A percentile compares a stretch with the other conserved stretches of the same genome.
phyloP scores from a whole-genome alignment of 2,329 filamentous ascomycete species.

The Talaromyces sp. region DNA sequence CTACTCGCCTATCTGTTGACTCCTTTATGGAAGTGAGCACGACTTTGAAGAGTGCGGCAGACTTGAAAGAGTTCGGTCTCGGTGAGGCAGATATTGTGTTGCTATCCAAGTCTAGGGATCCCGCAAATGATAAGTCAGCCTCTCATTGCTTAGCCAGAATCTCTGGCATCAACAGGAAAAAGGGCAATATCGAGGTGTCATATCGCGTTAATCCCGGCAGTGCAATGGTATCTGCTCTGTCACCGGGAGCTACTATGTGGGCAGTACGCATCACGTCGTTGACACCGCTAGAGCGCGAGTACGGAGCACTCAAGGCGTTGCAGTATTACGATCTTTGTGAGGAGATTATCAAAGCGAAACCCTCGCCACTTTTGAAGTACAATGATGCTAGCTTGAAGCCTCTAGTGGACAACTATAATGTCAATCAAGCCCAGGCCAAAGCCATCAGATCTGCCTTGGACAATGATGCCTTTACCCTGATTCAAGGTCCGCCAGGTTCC shows the following conservation, averaged over 20 bases:
- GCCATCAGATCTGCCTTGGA: constrained; percentile 89
- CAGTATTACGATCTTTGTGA: constrained; percentile 96
- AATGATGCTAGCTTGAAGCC: constrained; percentile 68
- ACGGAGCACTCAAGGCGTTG: constrained; percentile 82
- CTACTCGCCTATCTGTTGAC: constrained; percentile 86
- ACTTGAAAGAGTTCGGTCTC: constrained; percentile 70
- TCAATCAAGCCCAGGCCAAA: constrained; percentile 86
- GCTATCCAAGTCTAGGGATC: constrained; percentile 70
- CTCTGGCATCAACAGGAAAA: constrained; percentile 75
- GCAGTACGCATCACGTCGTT: constrained; percentile 87
- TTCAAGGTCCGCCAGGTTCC: constrained; percentile 93
- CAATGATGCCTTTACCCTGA: constrained; percentile 94
- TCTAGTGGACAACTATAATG: constrained; percentile 71
- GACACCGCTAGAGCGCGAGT: constrained; percentile 92
- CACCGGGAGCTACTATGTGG: constrained; percentile 67
- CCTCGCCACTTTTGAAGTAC: constrained; percentile 83
- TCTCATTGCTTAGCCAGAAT: constrained; percentile 86
- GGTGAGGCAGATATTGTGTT: constrained; percentile 86
- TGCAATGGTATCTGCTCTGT: constrained; percentile 63
- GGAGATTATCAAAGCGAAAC: constrained; percentile 84
- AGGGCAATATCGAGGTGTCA: constrained; percentile 75
- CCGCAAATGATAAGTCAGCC: constrained; percentile 63
- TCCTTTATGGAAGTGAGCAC: constrained; percentile 90
- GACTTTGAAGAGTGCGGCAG: constrained; percentile 64
- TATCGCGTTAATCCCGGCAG: constrained; percentile 73